A percentile compares a stretch with the other conserved stretches of the same genome.
Evolutionary conservation across 805 yeast species (phyloP).

Genomic region (Lachancea cidri): DNA sequence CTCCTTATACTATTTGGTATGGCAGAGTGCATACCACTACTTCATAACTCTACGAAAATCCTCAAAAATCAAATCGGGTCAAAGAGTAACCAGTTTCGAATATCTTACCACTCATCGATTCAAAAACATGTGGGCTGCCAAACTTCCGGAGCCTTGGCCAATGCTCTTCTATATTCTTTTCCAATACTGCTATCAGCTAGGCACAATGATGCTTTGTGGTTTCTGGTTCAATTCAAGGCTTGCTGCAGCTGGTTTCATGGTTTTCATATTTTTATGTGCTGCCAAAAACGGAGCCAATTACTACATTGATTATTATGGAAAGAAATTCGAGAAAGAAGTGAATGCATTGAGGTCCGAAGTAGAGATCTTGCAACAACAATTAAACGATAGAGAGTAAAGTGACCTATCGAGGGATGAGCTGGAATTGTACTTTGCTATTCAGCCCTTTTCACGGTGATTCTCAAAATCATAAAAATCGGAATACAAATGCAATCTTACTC

Average conservation of each 20-base stretch:
- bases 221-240: conserved; percentile 72
- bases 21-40: conserved; percentile 90
- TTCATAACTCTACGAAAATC: conserved; percentile 80
- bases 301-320: conserved; percentile 88
- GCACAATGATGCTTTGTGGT: conserved; percentile 86
- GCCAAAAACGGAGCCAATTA: conserved; percentile 93
- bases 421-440: neutral
- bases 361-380: conserved; percentile 48
- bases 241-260: conserved; percentile 63
- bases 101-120: conserved; percentile 68
- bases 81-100: conserved; percentile 77
- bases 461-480: too few species aligned
- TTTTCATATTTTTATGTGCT: conserved; percentile 71
- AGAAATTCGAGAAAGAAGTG: conserved; percentile 82
- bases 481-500: too few species aligned
- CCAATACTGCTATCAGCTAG: conserved; percentile 81
- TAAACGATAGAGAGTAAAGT: conserved; percentile 5
- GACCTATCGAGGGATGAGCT: neutral
- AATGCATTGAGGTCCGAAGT: conserved; percentile 64
- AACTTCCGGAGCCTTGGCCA: conserved; percentile 83
- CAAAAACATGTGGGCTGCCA: conserved; percentile 73
- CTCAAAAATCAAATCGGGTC: conserved; percentile 76
- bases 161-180: conserved; percentile 78
- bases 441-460: too few species aligned
- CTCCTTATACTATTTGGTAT: conserved; percentile 71